Conservation (phyloP, 495 filamentous ascomycete species). For the Penicillium ochrochloron region DNA sequence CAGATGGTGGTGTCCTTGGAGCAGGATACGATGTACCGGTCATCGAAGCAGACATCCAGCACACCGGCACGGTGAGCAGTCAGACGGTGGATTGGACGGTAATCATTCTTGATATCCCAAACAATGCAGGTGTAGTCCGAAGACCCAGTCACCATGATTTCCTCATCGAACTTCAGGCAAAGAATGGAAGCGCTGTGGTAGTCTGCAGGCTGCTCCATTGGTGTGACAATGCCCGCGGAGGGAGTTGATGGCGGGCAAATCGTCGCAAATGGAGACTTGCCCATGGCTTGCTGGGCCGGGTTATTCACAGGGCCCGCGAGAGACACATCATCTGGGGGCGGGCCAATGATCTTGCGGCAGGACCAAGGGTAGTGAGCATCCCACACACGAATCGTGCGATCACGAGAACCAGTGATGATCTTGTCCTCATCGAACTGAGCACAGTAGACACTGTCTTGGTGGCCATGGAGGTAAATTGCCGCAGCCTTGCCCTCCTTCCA, state of each 20-base stretch:
- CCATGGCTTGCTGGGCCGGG: slow-evolving; percentile 41
- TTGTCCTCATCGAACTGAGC: slow-evolving; percentile 98
- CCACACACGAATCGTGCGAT: slow-evolving; percentile 95
- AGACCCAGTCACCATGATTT: slow-evolving; percentile 92
- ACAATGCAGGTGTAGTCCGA: slow-evolving; percentile 92
- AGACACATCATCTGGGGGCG: slow-evolving; percentile 36
- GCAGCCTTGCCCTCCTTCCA: slow-evolving; percentile 80
- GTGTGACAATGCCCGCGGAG: slow-evolving; percentile 34
- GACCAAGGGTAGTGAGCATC: slow-evolving; percentile 80
- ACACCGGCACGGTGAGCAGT: slow-evolving; percentile 81
- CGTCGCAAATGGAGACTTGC: slow-evolving; percentile 51
- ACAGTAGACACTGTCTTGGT: slow-evolving; percentile 95
- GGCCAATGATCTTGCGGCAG: slow-evolving; percentile 79
- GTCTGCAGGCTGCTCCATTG: slow-evolving; percentile 36
- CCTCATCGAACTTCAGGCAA: slow-evolving; percentile 90
- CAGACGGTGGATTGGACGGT: slow-evolving; percentile 77
- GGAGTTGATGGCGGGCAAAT: slow-evolving; percentile 48
- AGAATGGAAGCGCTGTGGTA: slow-evolving; percentile 90
- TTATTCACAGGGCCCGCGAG: slow-evolving; percentile 43
- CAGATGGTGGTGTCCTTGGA: slow-evolving; percentile 92
- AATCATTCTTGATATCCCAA: slow-evolving; percentile 79
- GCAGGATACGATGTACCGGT: slow-evolving; percentile 90
- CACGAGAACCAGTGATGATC: slow-evolving; percentile 94
- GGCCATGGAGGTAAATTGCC: slow-evolving; percentile 87
- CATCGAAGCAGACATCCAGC: slow-evolving; percentile 89